phyloP scores from a whole-genome alignment of 345 rosid genomes.

The Hypericum perforatum region DNA sequence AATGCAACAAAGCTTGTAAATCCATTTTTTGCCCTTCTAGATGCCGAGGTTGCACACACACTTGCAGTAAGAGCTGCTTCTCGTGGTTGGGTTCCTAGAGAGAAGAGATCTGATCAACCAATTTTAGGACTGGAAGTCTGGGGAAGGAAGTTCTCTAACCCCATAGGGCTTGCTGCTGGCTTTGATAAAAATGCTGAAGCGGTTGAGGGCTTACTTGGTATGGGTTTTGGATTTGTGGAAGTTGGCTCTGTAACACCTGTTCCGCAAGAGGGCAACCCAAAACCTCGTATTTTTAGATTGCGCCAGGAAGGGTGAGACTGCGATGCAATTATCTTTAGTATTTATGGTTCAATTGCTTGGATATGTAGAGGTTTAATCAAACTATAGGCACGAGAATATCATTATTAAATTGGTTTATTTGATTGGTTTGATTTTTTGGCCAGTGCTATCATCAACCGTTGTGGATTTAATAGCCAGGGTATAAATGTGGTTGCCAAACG shows the following conservation, averaged over 20 bases:
- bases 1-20: slow-evolving; percentile 85
- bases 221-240: slow-evolving; percentile 96
- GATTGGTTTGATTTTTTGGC: slow-evolving; percentile 10
- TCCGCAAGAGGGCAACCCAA: slow-evolving; percentile 93
- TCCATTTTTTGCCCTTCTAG: slow-evolving; percentile 87
- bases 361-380: background rate
- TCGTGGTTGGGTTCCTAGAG: slow-evolving; percentile 96
- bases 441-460: slow-evolving; percentile 89
- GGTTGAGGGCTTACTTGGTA: slow-evolving; percentile 73
- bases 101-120: slow-evolving; percentile 75
- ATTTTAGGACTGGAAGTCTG: slow-evolving; percentile 81
- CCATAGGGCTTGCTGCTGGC: slow-evolving; percentile 96
- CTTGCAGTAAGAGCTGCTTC: slow-evolving; percentile 90
- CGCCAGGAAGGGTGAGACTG: slow-evolving; percentile 60
- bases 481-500: slow-evolving; percentile 92
- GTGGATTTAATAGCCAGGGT: slow-evolving; percentile 97
- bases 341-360: background rate
- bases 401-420: slow-evolving; percentile 7
- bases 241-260: slow-evolving; percentile 96
- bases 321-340: background rate
- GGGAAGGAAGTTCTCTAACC: slow-evolving; percentile 96
- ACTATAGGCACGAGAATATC: background rate
- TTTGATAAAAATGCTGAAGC: slow-evolving; percentile 99
- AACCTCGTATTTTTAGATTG: slow-evolving; percentile 88
- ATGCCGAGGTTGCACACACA: slow-evolving; percentile 84